Evolutionary conservation across 2,329 filamentous ascomycete species (phyloP).

Genomic region (Knufia fluminis): DNA sequence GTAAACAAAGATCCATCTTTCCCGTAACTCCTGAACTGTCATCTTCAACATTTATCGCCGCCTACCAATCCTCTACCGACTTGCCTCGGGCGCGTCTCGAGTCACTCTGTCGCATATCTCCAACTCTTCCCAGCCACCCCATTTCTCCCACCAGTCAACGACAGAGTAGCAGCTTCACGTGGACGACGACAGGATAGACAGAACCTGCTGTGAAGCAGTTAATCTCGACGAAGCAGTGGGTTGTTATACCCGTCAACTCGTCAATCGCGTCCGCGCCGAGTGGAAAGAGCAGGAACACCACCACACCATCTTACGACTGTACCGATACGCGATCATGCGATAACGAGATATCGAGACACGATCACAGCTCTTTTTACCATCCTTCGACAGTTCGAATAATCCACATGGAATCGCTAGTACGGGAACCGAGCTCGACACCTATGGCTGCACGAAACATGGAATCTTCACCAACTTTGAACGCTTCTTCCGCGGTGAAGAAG

Average conservation of each 20-base stretch:
- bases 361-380: not conserved
- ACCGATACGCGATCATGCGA: not conserved
- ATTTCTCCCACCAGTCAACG: not conserved
- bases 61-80: not conserved
- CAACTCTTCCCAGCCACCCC: conserved; percentile 6
- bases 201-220: not conserved
- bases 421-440: not conserved
- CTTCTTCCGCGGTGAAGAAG: conserved; percentile 27
- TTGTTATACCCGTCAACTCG: not conserved
- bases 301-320: not conserved
- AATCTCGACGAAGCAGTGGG: not conserved
- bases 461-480: conserved; percentile 18
- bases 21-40: not conserved
- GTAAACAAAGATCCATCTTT: conserved; percentile 5
- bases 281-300: not conserved
- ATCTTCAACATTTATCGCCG: not conserved
- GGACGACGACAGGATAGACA: not conserved
- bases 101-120: conserved; percentile 2
- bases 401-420: conserved; percentile 2
- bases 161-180: conserved; percentile 1
- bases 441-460: conserved; percentile 12
- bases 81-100: conserved; percentile 4
- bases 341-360: not conserved
- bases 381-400: not conserved
- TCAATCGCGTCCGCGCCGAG: not conserved